Base-by-base conservation (phyloP, 139 green algal species). In the Chlamydomonas incerta region DNA sequence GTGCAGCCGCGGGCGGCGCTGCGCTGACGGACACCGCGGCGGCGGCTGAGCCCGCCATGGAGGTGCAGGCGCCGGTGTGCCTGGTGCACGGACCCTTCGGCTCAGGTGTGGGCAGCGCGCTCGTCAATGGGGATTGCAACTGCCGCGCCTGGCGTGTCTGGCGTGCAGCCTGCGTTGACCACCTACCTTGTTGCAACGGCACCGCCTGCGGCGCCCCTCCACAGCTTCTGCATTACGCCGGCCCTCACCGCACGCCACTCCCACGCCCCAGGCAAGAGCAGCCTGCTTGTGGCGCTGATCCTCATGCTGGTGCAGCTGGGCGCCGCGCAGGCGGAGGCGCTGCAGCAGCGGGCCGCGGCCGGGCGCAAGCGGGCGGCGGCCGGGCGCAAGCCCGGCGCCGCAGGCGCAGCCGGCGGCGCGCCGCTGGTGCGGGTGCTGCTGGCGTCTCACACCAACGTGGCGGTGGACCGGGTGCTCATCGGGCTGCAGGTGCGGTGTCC, bases 391-490 rank as follows among this genome's bases (percentile, higher is more conserved):
- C 46, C 52, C 24, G 60, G 20, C 33, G 41, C 57, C 1, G 67
- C 37, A 21, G 57, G 21, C 34, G n/a, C 69, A 13, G 66, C 57
- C 57, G 57, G 33, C 34, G 75, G 34, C 15, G 35, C 75, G 18
- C 60, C 75, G 18, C 75, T 47, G n/a, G 57, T 69, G 11, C 79
- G 95, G 0, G 85, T 98, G 37, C 92, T 98, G 50, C 88, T 98
- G 24, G 91, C 91, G 0, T 94, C 95, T 0, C 94, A 98, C 91
- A 98, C 96, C 41, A 98, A 98, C 76, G 91, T 95, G 37, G 96
- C 96, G 11, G 96, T 98, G 41, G 96, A 98, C 86, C 90, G 94
- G 5, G 86, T 98, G 29, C 86, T 98, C 67, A 60, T 90, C 33
- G 94, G 92, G 33, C 88, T 91, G 69, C 76, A 88, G 82, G 87